Conservation (phyloP, 2,329 filamentous ascomycete genomes). For the Fusarium sp. region DNA sequence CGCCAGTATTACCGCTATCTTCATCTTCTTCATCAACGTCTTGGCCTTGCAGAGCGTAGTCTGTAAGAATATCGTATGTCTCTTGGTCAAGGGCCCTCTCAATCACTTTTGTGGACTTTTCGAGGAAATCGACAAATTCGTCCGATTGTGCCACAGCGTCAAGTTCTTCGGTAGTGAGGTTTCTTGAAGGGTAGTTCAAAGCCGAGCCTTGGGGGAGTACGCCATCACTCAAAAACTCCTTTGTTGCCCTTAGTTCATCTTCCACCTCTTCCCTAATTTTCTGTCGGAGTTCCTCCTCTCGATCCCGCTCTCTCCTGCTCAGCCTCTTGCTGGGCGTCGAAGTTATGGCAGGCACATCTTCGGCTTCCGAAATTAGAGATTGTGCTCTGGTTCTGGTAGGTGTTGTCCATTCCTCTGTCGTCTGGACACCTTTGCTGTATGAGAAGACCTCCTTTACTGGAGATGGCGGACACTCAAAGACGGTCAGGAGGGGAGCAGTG, state of each 20-base stretch:
- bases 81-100: constrained; percentile 95
- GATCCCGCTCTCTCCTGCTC: constrained; percentile 83
- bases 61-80: constrained; percentile 90
- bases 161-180: constrained; percentile 86
- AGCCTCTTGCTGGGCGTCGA: constrained; percentile 79
- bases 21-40: constrained; percentile 87
- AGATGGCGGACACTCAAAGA: constrained; percentile 85
- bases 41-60: constrained; percentile 88
- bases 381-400: constrained; percentile 63
- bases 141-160: constrained; percentile 91
- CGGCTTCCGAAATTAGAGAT: constrained; percentile 69
- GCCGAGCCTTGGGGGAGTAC: constrained; percentile 44
- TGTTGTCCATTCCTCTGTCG: constrained; percentile 80
- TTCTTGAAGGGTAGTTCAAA: constrained; percentile 81
- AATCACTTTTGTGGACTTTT: constrained; percentile 96
- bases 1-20: constrained; percentile 77
- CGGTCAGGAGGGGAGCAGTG: constrained; percentile 79
- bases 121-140: constrained; percentile 95
- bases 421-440: constrained; percentile 98
- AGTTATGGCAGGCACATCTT: constrained; percentile 68
- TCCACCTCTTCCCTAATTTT: constrained; percentile 91
- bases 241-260: constrained; percentile 85
- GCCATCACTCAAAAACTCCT: constrained; percentile 69
- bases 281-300: constrained; percentile 90
- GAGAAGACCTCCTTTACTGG: constrained; percentile 88